Base-by-base conservation (phyloP, 2,329 filamentous ascomycete species). In the Seiridium cupressi region DNA sequence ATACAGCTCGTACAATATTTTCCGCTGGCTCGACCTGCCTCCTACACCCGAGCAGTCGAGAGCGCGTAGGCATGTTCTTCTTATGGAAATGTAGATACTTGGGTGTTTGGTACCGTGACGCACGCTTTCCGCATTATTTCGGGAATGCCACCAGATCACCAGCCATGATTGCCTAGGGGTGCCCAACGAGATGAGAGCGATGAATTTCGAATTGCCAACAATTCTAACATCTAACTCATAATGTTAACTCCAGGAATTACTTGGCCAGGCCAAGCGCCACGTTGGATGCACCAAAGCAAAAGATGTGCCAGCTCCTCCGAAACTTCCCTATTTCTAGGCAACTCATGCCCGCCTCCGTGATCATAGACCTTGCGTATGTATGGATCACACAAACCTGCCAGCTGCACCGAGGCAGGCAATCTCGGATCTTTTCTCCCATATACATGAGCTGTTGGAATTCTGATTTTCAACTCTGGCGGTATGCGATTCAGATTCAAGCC, bases 401-500 rank as follows among this genome's bases (percentile, higher is more conserved):
- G 65, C n/a, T 72, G 69, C 18, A 66, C 61, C 5, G 67, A 64
- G 9, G 62, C 51, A 3, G 70, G 68, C 10, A 72, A 63, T 8
- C 65, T 9, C 8, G 69, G 66, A 44, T 72, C 69, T 9, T 63
- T 60, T 40, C 61, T 57, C 5, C 60, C 60, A 8, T 59, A 72
- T 31, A 69, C 59, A 44, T 72, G 70, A 9, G 66, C 65, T 4
- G 69, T 72, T 7, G 71, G 71, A 44, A 73, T 71, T 18, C 67
- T 60, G 10, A 73, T 68, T 57, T 70, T 73, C 18, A 73, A 56
- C 57, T 72, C 67, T 9, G 60, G 58, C 7, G 67, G 70, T 7
- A 72, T 56, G 18, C 34, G 60, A 55, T 73, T 72, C 54, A 72
- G 56, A 51, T 73, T 69, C 26, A 72, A 57, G 0, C 70, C 70